These are phyloP conservation scores for Urochloa ruziziensis DNA, from an alignment of 176 grass and related monocot genomes.

Conservation along the genomic window DNA sequence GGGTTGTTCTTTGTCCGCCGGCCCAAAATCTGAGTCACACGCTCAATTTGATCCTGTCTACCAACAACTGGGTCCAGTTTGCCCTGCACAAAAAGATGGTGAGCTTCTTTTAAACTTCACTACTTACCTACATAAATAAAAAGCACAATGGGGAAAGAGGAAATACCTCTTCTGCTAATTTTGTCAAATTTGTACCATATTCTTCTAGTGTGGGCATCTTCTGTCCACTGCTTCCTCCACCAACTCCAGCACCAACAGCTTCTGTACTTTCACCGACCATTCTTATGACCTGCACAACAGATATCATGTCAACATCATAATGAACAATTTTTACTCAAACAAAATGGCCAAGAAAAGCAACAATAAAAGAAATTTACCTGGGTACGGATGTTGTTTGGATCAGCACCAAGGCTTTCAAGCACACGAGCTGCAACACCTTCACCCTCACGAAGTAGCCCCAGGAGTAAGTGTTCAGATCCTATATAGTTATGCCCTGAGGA, in stretches of 20 bases:
- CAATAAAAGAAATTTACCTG: slow-evolving; percentile 50
- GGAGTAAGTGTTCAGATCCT: slow-evolving; percentile 90
- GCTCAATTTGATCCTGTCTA: slow-evolving; percentile 83
- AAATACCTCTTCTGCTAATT: slow-evolving; percentile 93
- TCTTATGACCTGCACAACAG: slow-evolving; percentile 76
- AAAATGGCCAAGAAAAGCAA: background rate
- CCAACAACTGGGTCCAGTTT: slow-evolving; percentile 97
- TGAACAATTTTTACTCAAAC: background rate
- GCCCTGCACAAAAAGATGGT: slow-evolving; percentile 54
- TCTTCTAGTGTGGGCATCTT: slow-evolving; percentile 99
- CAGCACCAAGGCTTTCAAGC: slow-evolving; percentile 91
- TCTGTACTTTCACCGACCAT: slow-evolving; percentile 98
- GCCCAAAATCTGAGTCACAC: slow-evolving; percentile 96
- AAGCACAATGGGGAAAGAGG: background rate
- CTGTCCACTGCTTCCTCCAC: slow-evolving; percentile 84
- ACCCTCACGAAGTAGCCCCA: slow-evolving; percentile 89
- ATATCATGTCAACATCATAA: slow-evolving; percentile 9
- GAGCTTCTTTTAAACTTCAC: background rate
- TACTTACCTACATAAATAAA: background rate
- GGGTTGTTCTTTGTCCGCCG: slow-evolving; percentile 98
- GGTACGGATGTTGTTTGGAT: slow-evolving; percentile 88
- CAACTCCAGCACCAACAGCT: slow-evolving; percentile 90
- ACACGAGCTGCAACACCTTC: slow-evolving; percentile 92
- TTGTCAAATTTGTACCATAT: slow-evolving; percentile 98
- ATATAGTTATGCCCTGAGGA: slow-evolving; percentile 92